These are phyloP conservation scores for Hyaloscypha bicolor DNA, from an alignment of 495 filamentous ascomycete genomes.

Conservation along the genomic window DNA sequence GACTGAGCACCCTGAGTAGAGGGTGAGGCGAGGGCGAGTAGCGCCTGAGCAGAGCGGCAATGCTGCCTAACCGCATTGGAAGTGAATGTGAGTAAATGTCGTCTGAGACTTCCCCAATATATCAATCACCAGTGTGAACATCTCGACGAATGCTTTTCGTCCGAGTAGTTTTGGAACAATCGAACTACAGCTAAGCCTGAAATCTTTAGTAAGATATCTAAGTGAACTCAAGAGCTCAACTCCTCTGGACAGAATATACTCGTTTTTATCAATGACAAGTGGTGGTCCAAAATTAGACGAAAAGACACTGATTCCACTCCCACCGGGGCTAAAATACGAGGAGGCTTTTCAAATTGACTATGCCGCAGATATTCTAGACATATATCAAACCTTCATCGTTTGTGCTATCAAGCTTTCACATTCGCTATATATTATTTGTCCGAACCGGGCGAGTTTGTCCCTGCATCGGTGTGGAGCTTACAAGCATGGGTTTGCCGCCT, in stretches of 20 bases:
- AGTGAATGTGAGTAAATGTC: too few relatives aligned
- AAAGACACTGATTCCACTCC: too few relatives aligned
- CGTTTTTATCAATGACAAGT: slow-evolving; percentile 7
- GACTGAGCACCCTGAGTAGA: too few relatives aligned
- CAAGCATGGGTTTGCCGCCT: slow-evolving; percentile 19
- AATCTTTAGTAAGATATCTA: slow-evolving; percentile 1
- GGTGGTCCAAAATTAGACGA: not conserved
- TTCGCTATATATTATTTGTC: slow-evolving; percentile 18
- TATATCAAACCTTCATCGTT: slow-evolving; percentile 4
- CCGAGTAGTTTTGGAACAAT: slow-evolving; percentile 1
- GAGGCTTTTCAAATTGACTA: not conserved
- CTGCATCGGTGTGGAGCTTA: not conserved
- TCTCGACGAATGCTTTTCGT: slow-evolving; percentile 37
- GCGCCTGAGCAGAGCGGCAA: too few relatives aligned
- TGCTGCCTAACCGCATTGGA: too few relatives aligned
- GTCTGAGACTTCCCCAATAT: too few relatives aligned
- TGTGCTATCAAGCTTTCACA: not conserved
- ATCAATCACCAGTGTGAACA: too few relatives aligned
- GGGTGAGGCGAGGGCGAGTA: too few relatives aligned
- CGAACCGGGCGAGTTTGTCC: slow-evolving; percentile 9
- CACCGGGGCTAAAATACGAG: not conserved
- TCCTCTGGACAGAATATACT: slow-evolving; percentile 10
- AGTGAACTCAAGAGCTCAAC: not conserved
- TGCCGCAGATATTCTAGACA: not conserved
- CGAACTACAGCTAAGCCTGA: slow-evolving; percentile 4